Evolutionary conservation across 768 basidiomycete genomes (phyloP).

Genomic region (Hygrophorus pudorinus): DNA sequence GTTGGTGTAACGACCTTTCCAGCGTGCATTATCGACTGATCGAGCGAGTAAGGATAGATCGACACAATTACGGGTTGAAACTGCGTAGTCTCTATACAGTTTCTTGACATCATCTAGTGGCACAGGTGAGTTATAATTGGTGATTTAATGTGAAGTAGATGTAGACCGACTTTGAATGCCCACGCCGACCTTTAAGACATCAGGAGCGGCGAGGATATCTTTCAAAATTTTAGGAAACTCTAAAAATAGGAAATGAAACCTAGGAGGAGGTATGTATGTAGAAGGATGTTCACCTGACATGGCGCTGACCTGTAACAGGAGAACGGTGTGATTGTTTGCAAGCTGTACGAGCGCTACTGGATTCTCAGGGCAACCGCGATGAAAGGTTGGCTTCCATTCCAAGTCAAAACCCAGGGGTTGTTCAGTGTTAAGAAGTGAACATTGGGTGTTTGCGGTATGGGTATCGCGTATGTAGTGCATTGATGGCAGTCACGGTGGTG

Average conservation of each 20-base stretch:
- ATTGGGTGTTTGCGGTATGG: too few relatives aligned
- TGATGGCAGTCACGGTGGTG: too few relatives aligned
- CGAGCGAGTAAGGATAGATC: slow-evolving; percentile 64
- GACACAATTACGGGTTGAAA: slow-evolving; percentile 43
- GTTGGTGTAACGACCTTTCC: slow-evolving; percentile 60
- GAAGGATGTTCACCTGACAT: slow-evolving; percentile 38
- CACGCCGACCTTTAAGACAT: slow-evolving; percentile 61
- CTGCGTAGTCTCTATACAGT: slow-evolving; percentile 38
- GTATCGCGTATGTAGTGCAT: too few relatives aligned
- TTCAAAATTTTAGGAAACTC: slow-evolving; percentile 45
- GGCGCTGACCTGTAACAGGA: slow-evolving; percentile 55
- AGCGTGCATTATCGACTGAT: slow-evolving; percentile 57
- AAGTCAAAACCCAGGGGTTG: slow-evolving; percentile 62
- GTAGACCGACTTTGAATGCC: slow-evolving; percentile 61
- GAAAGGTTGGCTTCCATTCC: slow-evolving; percentile 65
- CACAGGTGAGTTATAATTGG: slow-evolving; percentile 7
- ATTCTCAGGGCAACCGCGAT: slow-evolving; percentile 46
- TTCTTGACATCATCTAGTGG: slow-evolving; percentile 68
- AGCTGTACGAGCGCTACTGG: slow-evolving; percentile 70
- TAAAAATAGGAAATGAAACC: slow-evolving; percentile 16
- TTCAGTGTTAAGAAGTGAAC: too few relatives aligned
- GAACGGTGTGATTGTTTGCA: slow-evolving; percentile 41
- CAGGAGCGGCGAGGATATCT: slow-evolving; percentile 40
- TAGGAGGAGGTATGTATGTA: slow-evolving; percentile 1
- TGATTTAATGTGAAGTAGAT: slow-evolving; percentile 8